These are phyloP conservation scores for Omphalotus olearius DNA, from an alignment of 1,284 basidiomycete genomes.

Conservation along the genomic window DNA sequence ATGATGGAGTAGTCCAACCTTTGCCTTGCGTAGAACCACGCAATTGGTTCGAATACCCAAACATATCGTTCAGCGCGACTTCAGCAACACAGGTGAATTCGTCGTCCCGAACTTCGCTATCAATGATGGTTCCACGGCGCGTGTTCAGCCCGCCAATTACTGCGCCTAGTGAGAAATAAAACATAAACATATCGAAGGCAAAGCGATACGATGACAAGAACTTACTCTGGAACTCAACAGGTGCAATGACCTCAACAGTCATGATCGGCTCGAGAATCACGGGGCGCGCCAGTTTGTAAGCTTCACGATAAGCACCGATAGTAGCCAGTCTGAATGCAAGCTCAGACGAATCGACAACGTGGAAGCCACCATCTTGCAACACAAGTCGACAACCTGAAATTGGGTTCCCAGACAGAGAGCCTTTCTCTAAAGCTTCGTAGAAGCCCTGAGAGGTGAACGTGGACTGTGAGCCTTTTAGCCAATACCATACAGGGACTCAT, in stretches of 20 bases:
- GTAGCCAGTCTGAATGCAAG: constrained; percentile 91
- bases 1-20: constrained; percentile 38
- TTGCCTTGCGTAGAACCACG: constrained; percentile 96
- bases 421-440: constrained; percentile 92
- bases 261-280: constrained; percentile 97
- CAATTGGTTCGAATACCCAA: constrained; percentile 91
- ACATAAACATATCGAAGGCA: constrained; percentile 1
- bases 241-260: constrained; percentile 97
- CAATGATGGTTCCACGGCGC: constrained; percentile 91
- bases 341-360: constrained; percentile 97
- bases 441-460: constrained; percentile 65
- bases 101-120: constrained; percentile 96
- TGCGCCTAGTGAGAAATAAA: constrained; percentile 38
- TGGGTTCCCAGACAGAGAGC: constrained; percentile 84
- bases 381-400: constrained; percentile 88
- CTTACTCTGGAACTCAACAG: constrained; percentile 93
- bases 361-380: constrained; percentile 88
- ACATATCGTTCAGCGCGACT: constrained; percentile 98
- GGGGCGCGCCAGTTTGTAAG: constrained; percentile 74
- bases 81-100: constrained; percentile 94
- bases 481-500: not conserved
- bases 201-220: constrained; percentile 10
- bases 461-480: not conserved
- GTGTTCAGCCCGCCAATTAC: constrained; percentile 96
- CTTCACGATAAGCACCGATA: constrained; percentile 92